Evolutionary conservation across 345 rosid genomes (phyloP), one percentile per base, ranked within the genome.

Genomic region (Euphorbia pulcherrima): DNA sequence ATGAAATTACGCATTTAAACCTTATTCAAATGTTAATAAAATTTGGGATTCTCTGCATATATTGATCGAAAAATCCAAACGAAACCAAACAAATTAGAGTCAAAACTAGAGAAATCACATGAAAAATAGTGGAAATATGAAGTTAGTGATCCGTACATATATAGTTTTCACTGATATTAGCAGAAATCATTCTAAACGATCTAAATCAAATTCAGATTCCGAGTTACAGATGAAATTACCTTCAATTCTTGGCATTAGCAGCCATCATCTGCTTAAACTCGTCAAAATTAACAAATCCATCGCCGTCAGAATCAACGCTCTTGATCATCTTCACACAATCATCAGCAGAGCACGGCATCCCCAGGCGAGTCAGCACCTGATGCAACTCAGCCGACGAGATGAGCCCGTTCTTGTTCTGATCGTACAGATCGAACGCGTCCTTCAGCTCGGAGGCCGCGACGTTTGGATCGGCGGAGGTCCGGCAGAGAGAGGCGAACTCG

Each of bases 371-470:
- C 68, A 92, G 73, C 0, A 90, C 89, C 67, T 70, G 84, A 68
- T 90, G 89, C 29, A 92, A 79, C 85, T 92, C 98, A 4, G 33
- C 8, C 8, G 86, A 64, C 50, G 97, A 88, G 78, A 92, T 88
- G 61, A 88, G 81, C 8, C 96, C 98, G 84, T 92, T 79, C 70
- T 75, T 74, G 76, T 90, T 85, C 82, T 79, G 83, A 39, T 92
- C 98, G 74, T 92, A 92, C 68, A 90, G 84, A 66, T 88, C 86
- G 74, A 92, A 93, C n/a, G 98, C 98, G 62, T 90, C 97, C 37
- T 80, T 87, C 55, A 93, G 80, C 79, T 93, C 98, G 14, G 81
- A n/a, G 23, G 58, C 26, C 20, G 63, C 48, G 5, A 72, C 60
- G 24, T 64, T 47, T 0, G 83, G 72, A 24, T 72, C 54, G 44